Evolutionary conservation across 2,329 filamentous ascomycete species (phyloP).

Genomic region (Diaporthe velutina): DNA sequence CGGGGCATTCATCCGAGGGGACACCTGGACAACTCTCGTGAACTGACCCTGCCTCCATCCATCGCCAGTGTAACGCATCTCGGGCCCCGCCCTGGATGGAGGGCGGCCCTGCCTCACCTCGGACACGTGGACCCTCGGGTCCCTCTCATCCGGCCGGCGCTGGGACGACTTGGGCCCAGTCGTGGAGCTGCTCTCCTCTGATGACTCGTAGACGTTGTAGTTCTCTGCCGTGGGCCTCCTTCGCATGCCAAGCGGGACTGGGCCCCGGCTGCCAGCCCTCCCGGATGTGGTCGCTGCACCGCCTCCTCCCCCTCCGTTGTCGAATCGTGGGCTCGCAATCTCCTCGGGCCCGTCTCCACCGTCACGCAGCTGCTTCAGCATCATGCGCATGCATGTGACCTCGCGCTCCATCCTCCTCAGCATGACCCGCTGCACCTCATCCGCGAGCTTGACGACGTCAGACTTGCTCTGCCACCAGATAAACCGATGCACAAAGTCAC

Average conservation of each 20-base stretch:
- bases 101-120: slow-evolving; percentile 22
- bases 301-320: slow-evolving; percentile 12
- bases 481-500: slow-evolving; percentile 40
- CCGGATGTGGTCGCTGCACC: neutral
- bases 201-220: slow-evolving; percentile 30
- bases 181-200: slow-evolving; percentile 14
- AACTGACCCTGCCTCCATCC: slow-evolving; percentile 21
- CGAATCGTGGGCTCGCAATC: neutral
- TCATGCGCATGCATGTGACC: slow-evolving; percentile 40
- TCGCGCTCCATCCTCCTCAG: slow-evolving; percentile 41
- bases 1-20: neutral
- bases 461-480: slow-evolving; percentile 42
- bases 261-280: slow-evolving; percentile 24
- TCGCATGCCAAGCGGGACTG: slow-evolving; percentile 3
- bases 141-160: slow-evolving; percentile 18
- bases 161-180: slow-evolving; percentile 20
- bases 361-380: slow-evolving; percentile 39
- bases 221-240: slow-evolving; percentile 28
- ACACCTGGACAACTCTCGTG: neutral
- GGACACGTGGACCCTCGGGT: slow-evolving; percentile 9
- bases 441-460: slow-evolving; percentile 39
- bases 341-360: slow-evolving; percentile 28
- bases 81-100: slow-evolving; percentile 11
- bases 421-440: slow-evolving; percentile 41
- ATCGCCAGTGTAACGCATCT: slow-evolving; percentile 13